Percentiles rank a stretch among this genome's conserved stretches.
These are phyloP conservation scores for Orbilia quercus DNA, from an alignment of 2,329 filamentous ascomycete species.

Conservation along the genomic window DNA sequence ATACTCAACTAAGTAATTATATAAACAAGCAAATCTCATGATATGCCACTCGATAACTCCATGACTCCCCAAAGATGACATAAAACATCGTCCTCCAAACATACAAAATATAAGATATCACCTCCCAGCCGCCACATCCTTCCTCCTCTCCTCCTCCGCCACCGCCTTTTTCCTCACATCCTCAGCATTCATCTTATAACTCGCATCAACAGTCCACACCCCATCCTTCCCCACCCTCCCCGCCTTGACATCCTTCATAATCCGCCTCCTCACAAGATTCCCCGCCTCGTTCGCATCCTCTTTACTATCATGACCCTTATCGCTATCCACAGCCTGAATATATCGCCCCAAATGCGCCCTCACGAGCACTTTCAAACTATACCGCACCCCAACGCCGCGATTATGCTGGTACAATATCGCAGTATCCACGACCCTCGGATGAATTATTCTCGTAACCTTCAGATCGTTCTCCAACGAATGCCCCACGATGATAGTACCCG, in stretches of 20 bases:
- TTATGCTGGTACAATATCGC: conserved; percentile 84
- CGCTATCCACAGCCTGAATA: conserved; percentile 73
- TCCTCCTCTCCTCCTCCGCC: neutral
- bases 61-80: no score
- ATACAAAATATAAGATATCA: no score
- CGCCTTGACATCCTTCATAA: conserved; percentile 64
- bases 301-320: conserved; percentile 83
- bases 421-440: conserved; percentile 86
- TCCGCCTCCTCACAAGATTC: conserved; percentile 79
- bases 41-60: neutral
- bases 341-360: conserved; percentile 75
- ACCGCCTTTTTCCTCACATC: neutral
- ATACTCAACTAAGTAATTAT: neutral
- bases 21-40: neutral
- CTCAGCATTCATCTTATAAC: conserved; percentile 10
- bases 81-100: no score
- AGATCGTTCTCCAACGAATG: conserved; percentile 97
- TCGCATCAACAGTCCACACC: conserved; percentile 24
- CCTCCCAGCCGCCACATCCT: neutral
- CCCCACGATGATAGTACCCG: conserved; percentile 84
- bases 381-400: conserved; percentile 78
- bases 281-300: conserved; percentile 92
- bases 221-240: conserved; percentile 48
- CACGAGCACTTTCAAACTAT: conserved; percentile 80
- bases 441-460: conserved; percentile 83